Evolutionary conservation across 371 early-diverging fungal species (phyloP).

Genomic region (Dinochytrium kinnereticum): DNA sequence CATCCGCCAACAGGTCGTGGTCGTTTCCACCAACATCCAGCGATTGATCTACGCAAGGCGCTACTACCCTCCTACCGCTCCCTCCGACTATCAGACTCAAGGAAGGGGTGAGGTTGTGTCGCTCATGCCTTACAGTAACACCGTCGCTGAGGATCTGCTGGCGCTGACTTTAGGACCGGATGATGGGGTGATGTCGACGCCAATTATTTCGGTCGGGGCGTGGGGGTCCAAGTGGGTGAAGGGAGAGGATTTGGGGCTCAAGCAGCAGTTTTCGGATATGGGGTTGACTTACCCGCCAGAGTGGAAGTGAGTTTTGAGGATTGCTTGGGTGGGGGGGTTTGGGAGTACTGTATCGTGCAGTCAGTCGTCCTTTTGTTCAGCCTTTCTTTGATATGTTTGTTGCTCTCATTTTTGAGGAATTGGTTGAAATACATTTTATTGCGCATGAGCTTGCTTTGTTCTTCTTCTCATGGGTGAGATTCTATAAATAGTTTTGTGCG

Average conservation of each 20-base stretch:
- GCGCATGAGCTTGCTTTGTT: no score
- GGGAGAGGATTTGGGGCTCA: slow-evolving; percentile 21
- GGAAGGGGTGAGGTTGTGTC: slow-evolving; percentile 15
- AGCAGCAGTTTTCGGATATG: neutral
- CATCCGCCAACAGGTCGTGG: slow-evolving; percentile 47
- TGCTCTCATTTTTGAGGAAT: no score
- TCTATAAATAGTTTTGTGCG: no score
- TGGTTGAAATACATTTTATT: no score
- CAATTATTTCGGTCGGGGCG: slow-evolving; percentile 7
- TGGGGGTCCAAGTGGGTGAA: slow-evolving; percentile 16
- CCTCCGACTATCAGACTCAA: slow-evolving; percentile 17
- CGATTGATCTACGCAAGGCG: slow-evolving; percentile 14
- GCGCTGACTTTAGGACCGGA: slow-evolving; percentile 8
- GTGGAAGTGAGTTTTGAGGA: slow-evolving; percentile 23
- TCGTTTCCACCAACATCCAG: slow-evolving; percentile 51
- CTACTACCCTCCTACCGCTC: slow-evolving; percentile 18
- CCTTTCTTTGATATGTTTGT: no score
- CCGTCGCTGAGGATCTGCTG: slow-evolving; percentile 16
- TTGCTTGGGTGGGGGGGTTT: no score
- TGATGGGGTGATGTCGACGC: slow-evolving; percentile 15
- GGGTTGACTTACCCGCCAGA: slow-evolving; percentile 7
- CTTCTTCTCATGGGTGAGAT: no score
- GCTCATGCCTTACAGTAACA: slow-evolving; percentile 6
- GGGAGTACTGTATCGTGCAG: no score
- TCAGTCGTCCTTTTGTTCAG: no score